Conservation (phyloP, 2,329 filamentous ascomycete species). For the Fusarium phyllophilum region DNA sequence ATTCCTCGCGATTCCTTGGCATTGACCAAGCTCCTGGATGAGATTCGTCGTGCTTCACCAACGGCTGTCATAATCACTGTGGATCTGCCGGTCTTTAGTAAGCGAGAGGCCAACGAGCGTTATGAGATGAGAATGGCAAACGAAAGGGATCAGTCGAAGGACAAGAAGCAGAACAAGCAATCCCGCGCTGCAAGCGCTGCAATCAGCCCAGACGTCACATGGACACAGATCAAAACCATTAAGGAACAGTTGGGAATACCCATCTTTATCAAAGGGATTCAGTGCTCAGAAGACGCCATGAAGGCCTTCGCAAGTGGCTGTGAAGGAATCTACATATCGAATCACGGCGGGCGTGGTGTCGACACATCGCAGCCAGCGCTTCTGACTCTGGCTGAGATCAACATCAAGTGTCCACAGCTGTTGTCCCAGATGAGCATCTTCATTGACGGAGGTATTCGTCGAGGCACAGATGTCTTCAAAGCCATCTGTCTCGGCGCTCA, state of each 20-base stretch:
- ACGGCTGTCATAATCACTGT: not conserved
- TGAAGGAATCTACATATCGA: not conserved
- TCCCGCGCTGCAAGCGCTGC: not conserved
- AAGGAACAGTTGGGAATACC: fast-evolving
- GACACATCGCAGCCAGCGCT: not conserved
- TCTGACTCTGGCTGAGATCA: not conserved
- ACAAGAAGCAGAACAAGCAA: not conserved
- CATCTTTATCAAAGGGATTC: fast-evolving
- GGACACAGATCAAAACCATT: fast-evolving
- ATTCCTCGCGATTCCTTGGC: not conserved
- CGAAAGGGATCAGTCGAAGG: fast-evolving
- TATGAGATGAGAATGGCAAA: not conserved
- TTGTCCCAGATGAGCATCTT: fast-evolving
- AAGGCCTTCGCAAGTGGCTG: not conserved
- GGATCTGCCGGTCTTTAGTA: not conserved
- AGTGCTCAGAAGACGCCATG: not conserved
- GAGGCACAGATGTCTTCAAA: not conserved
- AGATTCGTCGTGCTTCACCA: not conserved
- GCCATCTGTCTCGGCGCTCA: not conserved
- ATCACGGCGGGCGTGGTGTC: not conserved
- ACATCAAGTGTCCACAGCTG: not conserved
- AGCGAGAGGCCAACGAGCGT: not conserved
- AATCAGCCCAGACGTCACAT: not conserved
- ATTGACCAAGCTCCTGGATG: not conserved
- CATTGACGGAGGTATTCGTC: fast-evolving